Conservation (phyloP, 2,329 filamentous ascomycete genomes). For the Cordyceps cicadae region DNA sequence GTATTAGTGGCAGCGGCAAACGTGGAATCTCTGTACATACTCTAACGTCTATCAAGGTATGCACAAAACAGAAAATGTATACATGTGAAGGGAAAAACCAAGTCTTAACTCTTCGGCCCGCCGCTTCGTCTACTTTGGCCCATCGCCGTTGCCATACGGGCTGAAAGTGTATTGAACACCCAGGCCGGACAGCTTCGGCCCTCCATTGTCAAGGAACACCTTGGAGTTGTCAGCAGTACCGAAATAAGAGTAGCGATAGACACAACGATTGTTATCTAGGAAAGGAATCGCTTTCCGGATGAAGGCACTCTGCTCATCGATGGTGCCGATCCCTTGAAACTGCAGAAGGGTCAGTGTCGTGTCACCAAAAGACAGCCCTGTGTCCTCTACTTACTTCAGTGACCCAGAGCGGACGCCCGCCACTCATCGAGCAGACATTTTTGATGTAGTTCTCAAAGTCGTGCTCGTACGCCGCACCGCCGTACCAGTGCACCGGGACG, state of each 20-base stretch:
- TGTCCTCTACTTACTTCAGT: constrained; percentile 26
- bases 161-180: constrained; percentile 11
- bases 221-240: constrained; percentile 17
- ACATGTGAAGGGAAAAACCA: neutral
- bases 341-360: neutral
- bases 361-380: neutral
- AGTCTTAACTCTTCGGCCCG: neutral
- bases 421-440: constrained; percentile 27
- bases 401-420: constrained; percentile 33
- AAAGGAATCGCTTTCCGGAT: constrained; percentile 33
- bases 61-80: neutral
- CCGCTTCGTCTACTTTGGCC: neutral
- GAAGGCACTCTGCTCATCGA: constrained; percentile 30
- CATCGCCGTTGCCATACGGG: constrained; percentile 10
- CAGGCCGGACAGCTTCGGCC: constrained; percentile 1
- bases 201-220: constrained; percentile 13
- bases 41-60: too few relatives aligned
- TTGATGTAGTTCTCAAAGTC: constrained; percentile 36
- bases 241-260: constrained; percentile 34
- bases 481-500: constrained; percentile 40
- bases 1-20: too few relatives aligned
- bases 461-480: constrained; percentile 24
- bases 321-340: constrained; percentile 26
- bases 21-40: too few relatives aligned
- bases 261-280: constrained; percentile 30